phyloP scores from a whole-genome alignment of 2,329 filamentous ascomycete genomes.

The Curvularia eragrostidis region DNA sequence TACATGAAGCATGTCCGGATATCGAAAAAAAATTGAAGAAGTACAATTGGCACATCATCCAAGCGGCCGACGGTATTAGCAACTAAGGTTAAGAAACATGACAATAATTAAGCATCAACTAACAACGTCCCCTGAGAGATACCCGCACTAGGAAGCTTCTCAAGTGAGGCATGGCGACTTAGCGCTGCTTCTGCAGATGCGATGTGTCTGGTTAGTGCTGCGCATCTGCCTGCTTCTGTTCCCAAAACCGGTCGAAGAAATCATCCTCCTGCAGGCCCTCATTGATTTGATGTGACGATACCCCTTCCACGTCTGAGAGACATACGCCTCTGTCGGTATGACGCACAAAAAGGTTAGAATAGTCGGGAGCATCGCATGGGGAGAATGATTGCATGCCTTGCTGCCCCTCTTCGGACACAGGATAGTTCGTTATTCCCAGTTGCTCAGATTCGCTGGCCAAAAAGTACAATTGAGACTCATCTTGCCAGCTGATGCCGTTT shows the following conservation, averaged over 20 bases:
- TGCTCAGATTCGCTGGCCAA: neutral
- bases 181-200: neutral
- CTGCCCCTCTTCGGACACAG: slow-evolving; percentile 3
- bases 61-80: neutral
- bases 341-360: slow-evolving; percentile 9
- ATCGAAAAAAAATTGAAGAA: too few species aligned
- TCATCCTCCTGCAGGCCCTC: neutral
- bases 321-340: slow-evolving; percentile 9
- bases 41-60: slow-evolving; percentile 3
- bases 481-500: slow-evolving; percentile 10
- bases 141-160: neutral
- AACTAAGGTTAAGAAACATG: neutral
- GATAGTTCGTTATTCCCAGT: neutral
- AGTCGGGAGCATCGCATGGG: neutral
- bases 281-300: neutral
- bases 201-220: neutral
- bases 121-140: too few species aligned
- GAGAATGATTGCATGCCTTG: slow-evolving; percentile 1
- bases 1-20: too few species aligned
- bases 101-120: neutral
- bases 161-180: neutral
- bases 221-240: neutral
- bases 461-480: neutral
- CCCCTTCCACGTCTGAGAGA: slow-evolving; percentile 13
- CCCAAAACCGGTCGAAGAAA: slow-evolving; percentile 7